Conservation (phyloP, 139 green algal species). For the Auxenochlorella pyrenoidosa region DNA sequence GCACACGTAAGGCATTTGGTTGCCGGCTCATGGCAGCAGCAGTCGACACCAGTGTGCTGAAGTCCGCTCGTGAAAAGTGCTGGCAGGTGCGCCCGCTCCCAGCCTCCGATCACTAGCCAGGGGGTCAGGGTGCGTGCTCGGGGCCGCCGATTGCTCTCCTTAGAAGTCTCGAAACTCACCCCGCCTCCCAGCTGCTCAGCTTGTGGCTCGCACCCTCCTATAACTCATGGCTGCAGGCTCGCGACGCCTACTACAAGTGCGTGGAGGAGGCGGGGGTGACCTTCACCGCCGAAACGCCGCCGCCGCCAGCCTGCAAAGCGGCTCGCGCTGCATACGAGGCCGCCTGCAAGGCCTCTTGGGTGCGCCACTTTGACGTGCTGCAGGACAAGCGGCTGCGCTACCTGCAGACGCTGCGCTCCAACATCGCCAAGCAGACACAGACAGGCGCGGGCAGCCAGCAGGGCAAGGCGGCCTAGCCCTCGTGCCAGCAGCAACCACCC, state of each 20-base stretch:
- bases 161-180: background rate
- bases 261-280: conserved; percentile 50
- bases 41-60: conserved; percentile 29
- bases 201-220: no score
- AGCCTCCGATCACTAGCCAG: background rate
- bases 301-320: conserved; percentile 59
- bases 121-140: background rate
- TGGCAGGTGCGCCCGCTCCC: conserved; percentile 38
- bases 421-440: conserved; percentile 52
- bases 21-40: background rate
- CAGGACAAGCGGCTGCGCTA: conserved; percentile 59
- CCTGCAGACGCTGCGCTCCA: conserved; percentile 54
- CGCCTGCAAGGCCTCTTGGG: conserved; percentile 74
- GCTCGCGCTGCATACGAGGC: conserved; percentile 63
- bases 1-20: background rate
- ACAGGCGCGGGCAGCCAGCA: conserved; percentile 52
- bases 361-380: conserved; percentile 82
- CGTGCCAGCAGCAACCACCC: background rate
- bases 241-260: conserved; percentile 75
- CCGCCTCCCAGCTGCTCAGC: no score
- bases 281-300: conserved; percentile 37
- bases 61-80: conserved; percentile 41
- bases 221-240: conserved; percentile 49
- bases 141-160: no score
- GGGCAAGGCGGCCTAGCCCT: conserved; percentile 17